A percentile compares a stretch with the other conserved stretches of the same genome.
These are phyloP conservation scores for Sphagnum fallax DNA, from an alignment of 228 moss, liverwort and hornwort genomes.

Conservation along the genomic window DNA sequence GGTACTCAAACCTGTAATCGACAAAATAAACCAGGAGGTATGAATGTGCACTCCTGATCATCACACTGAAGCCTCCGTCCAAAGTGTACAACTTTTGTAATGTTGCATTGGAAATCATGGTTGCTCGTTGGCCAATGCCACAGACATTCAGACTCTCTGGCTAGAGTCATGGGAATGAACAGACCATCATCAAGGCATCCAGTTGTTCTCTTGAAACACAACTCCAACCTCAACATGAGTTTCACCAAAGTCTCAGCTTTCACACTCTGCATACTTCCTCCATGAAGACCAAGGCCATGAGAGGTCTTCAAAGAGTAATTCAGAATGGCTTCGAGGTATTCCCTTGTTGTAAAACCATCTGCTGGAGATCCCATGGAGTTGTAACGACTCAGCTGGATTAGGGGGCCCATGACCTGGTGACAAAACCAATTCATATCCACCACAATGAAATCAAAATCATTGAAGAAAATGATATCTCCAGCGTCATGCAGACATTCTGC, in stretches of 20 bases:
- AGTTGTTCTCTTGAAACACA: background rate
- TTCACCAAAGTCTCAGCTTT: background rate
- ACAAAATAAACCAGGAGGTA: background rate
- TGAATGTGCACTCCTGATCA: background rate
- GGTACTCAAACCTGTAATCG: background rate
- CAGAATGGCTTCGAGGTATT: background rate
- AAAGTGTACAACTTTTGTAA: background rate
- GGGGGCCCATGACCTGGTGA: background rate
- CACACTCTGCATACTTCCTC: background rate
- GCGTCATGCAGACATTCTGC: slow-evolving; percentile 5
- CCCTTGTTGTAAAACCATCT: background rate
- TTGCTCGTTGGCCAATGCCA: background rate
- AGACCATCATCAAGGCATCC: background rate
- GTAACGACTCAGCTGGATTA: background rate
- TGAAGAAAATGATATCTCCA: slow-evolving; percentile 6
- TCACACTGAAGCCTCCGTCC: background rate
- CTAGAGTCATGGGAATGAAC: background rate
- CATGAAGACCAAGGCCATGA: background rate
- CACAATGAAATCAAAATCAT: slow-evolving; percentile 3
- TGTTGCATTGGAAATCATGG: too few relatives aligned
- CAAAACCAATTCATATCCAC: slow-evolving; percentile 2
- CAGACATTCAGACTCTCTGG: background rate
- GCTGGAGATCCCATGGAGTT: background rate
- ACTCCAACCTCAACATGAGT: background rate
- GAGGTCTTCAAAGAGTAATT: background rate